These are phyloP conservation scores for Naganishia vaughanmartiniae DNA, from an alignment of 768 basidiomycete species.

Conservation along the genomic window DNA sequence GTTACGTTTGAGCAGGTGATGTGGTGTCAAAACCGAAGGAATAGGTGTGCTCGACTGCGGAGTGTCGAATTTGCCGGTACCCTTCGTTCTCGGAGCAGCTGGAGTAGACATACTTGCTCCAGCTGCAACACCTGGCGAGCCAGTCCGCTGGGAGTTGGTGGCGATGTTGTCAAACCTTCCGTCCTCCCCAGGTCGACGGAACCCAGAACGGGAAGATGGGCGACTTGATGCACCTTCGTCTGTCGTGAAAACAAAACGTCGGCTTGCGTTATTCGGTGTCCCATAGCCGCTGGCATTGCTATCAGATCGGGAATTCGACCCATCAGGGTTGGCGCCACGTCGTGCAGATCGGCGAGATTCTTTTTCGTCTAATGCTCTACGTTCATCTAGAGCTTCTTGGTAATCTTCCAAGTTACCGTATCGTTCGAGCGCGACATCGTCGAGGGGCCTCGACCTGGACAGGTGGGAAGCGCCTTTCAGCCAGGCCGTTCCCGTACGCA, in stretches of 20 bases:
- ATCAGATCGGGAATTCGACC: slow-evolving; percentile 52
- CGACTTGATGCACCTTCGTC: slow-evolving; percentile 51
- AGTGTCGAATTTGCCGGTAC: slow-evolving; percentile 26
- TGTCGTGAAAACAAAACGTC: slow-evolving; percentile 52
- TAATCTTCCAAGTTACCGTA: slow-evolving; percentile 83
- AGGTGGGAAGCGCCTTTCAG: not conserved
- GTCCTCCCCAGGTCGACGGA: slow-evolving; percentile 72
- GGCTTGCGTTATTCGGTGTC: slow-evolving; percentile 32
- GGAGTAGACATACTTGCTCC: slow-evolving; percentile 28
- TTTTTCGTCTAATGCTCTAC: slow-evolving; percentile 78
- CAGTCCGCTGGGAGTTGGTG: slow-evolving; percentile 37
- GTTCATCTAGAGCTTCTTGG: slow-evolving; percentile 82
- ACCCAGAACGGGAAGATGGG: slow-evolving; percentile 83
- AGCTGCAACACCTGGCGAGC: slow-evolving; percentile 30
- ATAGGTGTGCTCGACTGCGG: slow-evolving; percentile 65
- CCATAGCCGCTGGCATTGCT: slow-evolving; percentile 43
- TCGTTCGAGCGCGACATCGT: slow-evolving; percentile 75
- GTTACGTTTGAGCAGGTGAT: slow-evolving; percentile 46
- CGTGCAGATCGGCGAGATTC: slow-evolving; percentile 59
- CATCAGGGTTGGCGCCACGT: slow-evolving; percentile 43
- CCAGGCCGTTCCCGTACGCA: not conserved
- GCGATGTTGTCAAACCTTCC: slow-evolving; percentile 31
- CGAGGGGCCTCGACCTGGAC: slow-evolving; percentile 42
- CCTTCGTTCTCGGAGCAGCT: slow-evolving; percentile 10
- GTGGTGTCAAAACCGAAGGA: slow-evolving; percentile 84